Percentiles rank a stretch among this genome's conserved stretches.
Evolutionary conservation across 352 stramenopile genomes (phyloP).

Genomic region (Phytophthora sojae): DNA sequence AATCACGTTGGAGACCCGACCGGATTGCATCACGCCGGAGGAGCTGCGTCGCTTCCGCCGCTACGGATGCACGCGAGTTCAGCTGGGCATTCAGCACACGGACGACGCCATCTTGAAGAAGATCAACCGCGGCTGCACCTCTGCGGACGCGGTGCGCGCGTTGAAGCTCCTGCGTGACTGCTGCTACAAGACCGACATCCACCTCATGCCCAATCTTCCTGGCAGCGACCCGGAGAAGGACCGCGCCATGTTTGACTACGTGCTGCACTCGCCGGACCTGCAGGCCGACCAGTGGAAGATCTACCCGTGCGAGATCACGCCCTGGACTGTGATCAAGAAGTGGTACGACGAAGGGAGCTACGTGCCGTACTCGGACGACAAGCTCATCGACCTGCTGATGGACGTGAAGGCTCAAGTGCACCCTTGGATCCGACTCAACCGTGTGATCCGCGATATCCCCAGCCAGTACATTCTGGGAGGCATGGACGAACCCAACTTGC

Average conservation of each 20-base stretch:
- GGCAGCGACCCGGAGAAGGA: slow-evolving; percentile 87
- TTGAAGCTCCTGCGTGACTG: slow-evolving; percentile 91
- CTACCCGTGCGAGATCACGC: slow-evolving; percentile 94
- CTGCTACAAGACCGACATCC: slow-evolving; percentile 95
- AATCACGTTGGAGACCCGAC: slow-evolving; percentile 91
- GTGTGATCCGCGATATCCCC: slow-evolving; percentile 94
- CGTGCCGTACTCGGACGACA: slow-evolving; percentile 89
- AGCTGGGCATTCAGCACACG: slow-evolving; percentile 94
- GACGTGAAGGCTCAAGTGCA: slow-evolving; percentile 91
- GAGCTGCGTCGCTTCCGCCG: slow-evolving; percentile 85
- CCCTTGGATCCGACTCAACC: slow-evolving; percentile 95
- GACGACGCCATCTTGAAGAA: slow-evolving; percentile 91
- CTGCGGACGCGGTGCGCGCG: slow-evolving; percentile 71
- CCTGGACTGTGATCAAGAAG: slow-evolving; percentile 92
- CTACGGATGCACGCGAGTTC: slow-evolving; percentile 89
- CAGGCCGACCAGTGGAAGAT: slow-evolving; percentile 97
- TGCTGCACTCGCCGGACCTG: slow-evolving; percentile 88
- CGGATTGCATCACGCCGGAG: slow-evolving; percentile 91
- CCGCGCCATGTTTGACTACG: slow-evolving; percentile 91
- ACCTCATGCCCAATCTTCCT: slow-evolving; percentile 94
- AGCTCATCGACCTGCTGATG: slow-evolving; percentile 91
- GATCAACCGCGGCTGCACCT: slow-evolving; percentile 91
- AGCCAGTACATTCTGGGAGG: slow-evolving; percentile 94
- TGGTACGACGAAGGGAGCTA: slow-evolving; percentile 91
- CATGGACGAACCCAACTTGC: slow-evolving; percentile 93